phyloP scores from a whole-genome alignment of 495 filamentous ascomycete genomes.

The Tuber aestivum region DNA sequence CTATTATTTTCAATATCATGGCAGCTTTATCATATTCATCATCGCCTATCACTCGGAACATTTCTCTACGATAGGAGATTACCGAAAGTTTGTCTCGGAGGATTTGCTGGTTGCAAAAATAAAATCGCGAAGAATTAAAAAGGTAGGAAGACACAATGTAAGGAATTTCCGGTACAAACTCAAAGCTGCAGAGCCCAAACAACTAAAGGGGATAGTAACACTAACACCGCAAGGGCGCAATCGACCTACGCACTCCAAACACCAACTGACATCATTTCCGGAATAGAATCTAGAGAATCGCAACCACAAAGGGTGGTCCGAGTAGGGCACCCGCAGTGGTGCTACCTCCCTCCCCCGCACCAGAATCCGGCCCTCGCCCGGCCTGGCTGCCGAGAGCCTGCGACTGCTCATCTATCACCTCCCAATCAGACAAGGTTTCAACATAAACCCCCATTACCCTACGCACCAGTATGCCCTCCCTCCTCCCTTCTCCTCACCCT shows the following conservation, averaged over 20 bases:
- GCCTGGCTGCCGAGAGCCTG: too few relatives aligned
- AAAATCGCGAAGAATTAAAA: not conserved
- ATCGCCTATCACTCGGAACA: too few relatives aligned
- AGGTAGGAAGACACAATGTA: not conserved
- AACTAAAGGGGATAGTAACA: not conserved
- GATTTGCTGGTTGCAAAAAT: not conserved
- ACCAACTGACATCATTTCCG: not conserved
- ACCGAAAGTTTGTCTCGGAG: not conserved
- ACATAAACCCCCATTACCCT: not conserved
- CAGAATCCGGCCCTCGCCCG: not conserved
- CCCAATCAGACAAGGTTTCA: not conserved
- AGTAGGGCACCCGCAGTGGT: not conserved
- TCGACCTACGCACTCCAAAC: not conserved
- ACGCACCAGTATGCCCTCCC: not conserved
- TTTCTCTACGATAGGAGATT: too few relatives aligned
- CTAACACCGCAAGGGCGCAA: not conserved
- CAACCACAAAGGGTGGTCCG: not conserved
- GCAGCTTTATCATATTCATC: too few relatives aligned
- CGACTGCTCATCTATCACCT: not conserved
- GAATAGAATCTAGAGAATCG: not conserved
- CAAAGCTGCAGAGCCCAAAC: not conserved
- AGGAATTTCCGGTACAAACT: not conserved
- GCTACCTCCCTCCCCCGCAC: not conserved
- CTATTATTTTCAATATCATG: too few relatives aligned
- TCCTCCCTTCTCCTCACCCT: not conserved